Percentiles rank a stretch among this genome's conserved stretches.
These are phyloP conservation scores for Raffaelea albimanens DNA, from an alignment of 2,329 filamentous ascomycete species.

Conservation along the genomic window DNA sequence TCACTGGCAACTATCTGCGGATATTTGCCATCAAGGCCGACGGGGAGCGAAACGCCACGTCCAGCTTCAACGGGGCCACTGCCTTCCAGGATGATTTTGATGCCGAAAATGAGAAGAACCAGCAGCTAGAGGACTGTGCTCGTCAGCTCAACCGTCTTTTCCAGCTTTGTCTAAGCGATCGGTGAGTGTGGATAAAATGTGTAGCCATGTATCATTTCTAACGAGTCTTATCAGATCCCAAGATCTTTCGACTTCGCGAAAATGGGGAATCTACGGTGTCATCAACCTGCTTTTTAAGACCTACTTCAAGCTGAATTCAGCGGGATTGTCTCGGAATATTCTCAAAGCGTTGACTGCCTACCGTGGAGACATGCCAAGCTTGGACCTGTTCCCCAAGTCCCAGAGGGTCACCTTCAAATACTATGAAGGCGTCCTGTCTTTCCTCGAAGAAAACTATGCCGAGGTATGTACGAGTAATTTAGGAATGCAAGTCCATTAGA, in stretches of 20 bases:
- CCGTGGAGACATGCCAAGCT: slow-evolving; percentile 66
- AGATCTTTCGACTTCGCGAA: slow-evolving; percentile 71
- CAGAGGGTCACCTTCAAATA: slow-evolving; percentile 96
- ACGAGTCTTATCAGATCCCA: slow-evolving; percentile 51
- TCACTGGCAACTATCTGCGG: slow-evolving; percentile 76
- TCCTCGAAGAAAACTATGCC: slow-evolving; percentile 86
- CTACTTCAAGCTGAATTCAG: slow-evolving; percentile 90
- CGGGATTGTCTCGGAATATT: slow-evolving; percentile 83
- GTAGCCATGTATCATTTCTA: no score
- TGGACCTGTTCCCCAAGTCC: slow-evolving; percentile 74
- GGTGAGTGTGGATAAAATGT: slow-evolving; percentile 53
- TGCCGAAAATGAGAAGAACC: slow-evolving; percentile 64
- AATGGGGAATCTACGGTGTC: slow-evolving; percentile 96
- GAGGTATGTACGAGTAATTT: slow-evolving; percentile 42
- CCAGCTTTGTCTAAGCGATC: slow-evolving; percentile 78
- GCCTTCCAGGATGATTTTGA: slow-evolving; percentile 75
- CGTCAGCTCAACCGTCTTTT: slow-evolving; percentile 89
- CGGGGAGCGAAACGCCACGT: slow-evolving; percentile 43
- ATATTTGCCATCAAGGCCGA: slow-evolving; percentile 89
- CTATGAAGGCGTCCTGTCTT: slow-evolving; percentile 87
- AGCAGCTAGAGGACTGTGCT: slow-evolving; percentile 83
- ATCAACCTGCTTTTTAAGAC: slow-evolving; percentile 96
- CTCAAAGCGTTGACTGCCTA: slow-evolving; percentile 74
- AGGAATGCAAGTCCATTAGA: no score
- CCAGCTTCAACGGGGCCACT: slow-evolving; percentile 27